Base-by-base conservation (phyloP, 2,329 filamentous ascomycete species). In the Hypocrella siamensis region DNA sequence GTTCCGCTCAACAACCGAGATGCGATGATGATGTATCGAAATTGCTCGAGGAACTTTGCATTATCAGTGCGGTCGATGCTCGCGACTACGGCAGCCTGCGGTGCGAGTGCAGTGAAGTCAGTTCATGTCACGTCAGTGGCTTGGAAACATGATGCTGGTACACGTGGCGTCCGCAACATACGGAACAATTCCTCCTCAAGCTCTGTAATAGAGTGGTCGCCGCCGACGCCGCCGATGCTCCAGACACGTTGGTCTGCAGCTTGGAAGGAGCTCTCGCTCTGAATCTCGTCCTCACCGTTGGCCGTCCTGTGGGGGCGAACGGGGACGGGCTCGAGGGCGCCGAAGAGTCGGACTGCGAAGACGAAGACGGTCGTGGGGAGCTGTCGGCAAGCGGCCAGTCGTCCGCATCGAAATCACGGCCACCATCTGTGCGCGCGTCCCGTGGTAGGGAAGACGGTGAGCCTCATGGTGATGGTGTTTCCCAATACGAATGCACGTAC, bases 21-120 rank as follows among this genome's bases (percentile, higher is more conserved):
- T 31, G 85, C 85, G 47, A 94, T 80, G 41, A 94, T 82, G 16
- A 82, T 79, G 56, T 94, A 94, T 40, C 86, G 80, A 47, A 94
- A 94, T 48, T 85, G 80, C 55, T 94, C 86, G 36, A 93, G 67
- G 46, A 94, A 93, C 42, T 76, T 77, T 42, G 78, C 69, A 49
- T 86, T 92, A 44, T 93, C 85, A 43, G 71, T 74, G 41, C 77
- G 68, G 34, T 81, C 77, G 39, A 93, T 67, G 38, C 72, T 70
- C 26, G 77, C 75, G 41, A 79, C 79, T 35, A 86, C 67, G 8
- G 70, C 78, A 44, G 67, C 69, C 77, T 82, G 46, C n/a, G n/a
- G n/a, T 24, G 42, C 28, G 26, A 12, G 17, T 10, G 16, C 19
- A 5, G 12, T 26, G 6, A 30, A 29, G 14, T 19, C n/a, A 10